Evolutionary conservation across 257 asterid genomes (phyloP).

Genomic region (Solanum neorickii): DNA sequence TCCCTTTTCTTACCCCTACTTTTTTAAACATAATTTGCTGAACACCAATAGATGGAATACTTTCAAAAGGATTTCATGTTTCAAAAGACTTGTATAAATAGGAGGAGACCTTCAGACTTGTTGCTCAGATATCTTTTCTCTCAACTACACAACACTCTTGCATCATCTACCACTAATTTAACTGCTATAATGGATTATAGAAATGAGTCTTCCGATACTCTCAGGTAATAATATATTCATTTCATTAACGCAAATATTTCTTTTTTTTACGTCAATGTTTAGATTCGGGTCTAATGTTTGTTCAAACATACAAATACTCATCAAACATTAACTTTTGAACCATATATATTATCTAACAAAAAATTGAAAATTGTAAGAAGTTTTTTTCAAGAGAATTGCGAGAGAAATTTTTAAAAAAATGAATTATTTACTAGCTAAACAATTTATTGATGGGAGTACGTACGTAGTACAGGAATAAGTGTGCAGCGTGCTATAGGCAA

Average conservation of each 20-base stretch:
- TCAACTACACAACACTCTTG: neutral
- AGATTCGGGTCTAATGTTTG: neutral
- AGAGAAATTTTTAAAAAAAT: neutral
- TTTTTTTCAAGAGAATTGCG: too few species aligned
- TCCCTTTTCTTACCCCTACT: too few species aligned
- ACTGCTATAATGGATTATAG: constrained; percentile 42
- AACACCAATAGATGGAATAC: neutral
- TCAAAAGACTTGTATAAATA: constrained; percentile 32
- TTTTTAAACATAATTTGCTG: too few species aligned
- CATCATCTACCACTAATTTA: neutral
- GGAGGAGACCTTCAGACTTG: constrained; percentile 9
- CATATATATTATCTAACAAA: too few species aligned
- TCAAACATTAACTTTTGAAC: neutral
- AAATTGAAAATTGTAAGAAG: too few species aligned
- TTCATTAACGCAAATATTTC: neutral
- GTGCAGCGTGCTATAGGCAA: constrained; percentile 88
- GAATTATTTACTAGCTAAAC: neutral
- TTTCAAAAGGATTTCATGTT: neutral
- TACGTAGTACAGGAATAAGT: constrained; percentile 56
- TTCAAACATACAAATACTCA: neutral
- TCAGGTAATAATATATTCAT: constrained; percentile 14
- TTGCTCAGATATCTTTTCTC: neutral
- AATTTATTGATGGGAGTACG: neutral
- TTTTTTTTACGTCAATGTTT: neutral
- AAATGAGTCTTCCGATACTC: constrained; percentile 40